A percentile compares a stretch with the other conserved stretches of the same genome.
Conservation (phyloP, 139 green algal genomes). For the Dunaliella primolecta region DNA sequence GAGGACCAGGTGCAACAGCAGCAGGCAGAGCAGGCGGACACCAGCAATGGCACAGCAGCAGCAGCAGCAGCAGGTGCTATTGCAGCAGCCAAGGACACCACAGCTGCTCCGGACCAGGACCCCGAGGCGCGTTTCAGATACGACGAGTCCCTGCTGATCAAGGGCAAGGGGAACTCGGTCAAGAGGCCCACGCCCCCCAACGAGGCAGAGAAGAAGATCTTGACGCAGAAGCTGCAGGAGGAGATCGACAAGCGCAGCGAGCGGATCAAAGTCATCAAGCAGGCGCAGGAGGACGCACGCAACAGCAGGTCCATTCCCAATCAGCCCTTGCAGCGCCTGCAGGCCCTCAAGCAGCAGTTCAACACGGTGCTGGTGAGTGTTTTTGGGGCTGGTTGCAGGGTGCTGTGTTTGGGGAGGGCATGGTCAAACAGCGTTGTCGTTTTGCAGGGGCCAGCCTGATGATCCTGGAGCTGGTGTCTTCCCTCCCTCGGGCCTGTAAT, state of each 20-base stretch:
- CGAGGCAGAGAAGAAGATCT: conserved; percentile 45
- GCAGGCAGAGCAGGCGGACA: too few relatives aligned
- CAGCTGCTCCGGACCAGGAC: not conserved
- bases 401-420: not conserved
- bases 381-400: not conserved
- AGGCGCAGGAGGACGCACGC: conserved; percentile 27
- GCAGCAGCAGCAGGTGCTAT: too few relatives aligned
- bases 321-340: conserved; percentile 25
- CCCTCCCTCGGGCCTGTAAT: too few relatives aligned
- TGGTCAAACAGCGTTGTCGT: not conserved
- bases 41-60: too few relatives aligned
- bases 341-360: conserved; percentile 35
- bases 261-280: conserved; percentile 60
- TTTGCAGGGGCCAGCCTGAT: too few relatives aligned
- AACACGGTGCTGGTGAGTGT: conserved; percentile 44
- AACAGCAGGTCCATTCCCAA: conserved; percentile 18
- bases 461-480: too few relatives aligned
- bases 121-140: conserved; percentile 22
- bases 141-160: conserved; percentile 38
- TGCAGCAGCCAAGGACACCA: too few relatives aligned
- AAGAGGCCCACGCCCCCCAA: conserved; percentile 40
- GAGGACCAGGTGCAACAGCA: too few relatives aligned
- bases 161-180: conserved; percentile 41
- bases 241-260: conserved; percentile 45
- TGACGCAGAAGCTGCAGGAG: conserved; percentile 48